These are phyloP conservation scores for Jamesozyma hellenica DNA, from an alignment of 805 yeast species.

Conservation along the genomic window DNA sequence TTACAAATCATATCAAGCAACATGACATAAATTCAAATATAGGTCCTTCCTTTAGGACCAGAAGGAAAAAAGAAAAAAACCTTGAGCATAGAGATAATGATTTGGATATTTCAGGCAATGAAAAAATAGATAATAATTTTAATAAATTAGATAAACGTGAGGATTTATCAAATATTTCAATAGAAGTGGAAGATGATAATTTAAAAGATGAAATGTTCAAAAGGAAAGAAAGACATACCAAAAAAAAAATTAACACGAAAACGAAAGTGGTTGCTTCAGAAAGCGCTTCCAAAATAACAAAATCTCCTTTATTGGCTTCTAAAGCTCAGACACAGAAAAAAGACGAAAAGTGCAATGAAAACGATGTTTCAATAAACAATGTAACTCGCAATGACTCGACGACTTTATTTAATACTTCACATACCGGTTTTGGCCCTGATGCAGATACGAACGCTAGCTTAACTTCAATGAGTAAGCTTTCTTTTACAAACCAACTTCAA, in stretches of 20 bases:
- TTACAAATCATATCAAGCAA: no score
- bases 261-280: background rate
- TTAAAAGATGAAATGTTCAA: background rate
- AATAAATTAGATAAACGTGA: background rate
- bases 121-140: background rate
- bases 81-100: background rate
- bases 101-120: background rate
- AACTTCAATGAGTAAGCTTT: background rate
- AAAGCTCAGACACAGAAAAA: no score
- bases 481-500: slow-evolving; percentile 31
- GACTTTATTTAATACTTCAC: slow-evolving; percentile 3
- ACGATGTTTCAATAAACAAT: background rate
- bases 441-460: background rate
- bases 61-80: slow-evolving; percentile 1
- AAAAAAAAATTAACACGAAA: background rate
- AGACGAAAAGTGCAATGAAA: background rate
- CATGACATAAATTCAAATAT: background rate
- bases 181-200: no score
- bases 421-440: background rate
- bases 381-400: slow-evolving; percentile 6
- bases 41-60: slow-evolving; percentile 2
- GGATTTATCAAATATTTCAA: no score
- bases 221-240: background rate
- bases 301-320: no score
- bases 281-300: background rate